Conservation (phyloP, 202 grass and related monocot genomes). For the Setaria italica region DNA sequence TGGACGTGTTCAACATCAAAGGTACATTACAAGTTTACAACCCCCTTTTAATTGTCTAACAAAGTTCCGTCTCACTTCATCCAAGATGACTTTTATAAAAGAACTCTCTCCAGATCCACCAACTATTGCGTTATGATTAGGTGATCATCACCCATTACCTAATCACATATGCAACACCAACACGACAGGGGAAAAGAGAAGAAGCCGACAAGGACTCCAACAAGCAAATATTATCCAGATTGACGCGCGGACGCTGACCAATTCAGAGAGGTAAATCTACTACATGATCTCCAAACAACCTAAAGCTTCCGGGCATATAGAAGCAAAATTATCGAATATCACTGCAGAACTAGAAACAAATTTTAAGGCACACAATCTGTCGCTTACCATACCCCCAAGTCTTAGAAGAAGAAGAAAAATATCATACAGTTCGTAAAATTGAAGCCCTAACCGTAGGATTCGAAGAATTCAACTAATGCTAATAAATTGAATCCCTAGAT, state of each 20-base stretch:
- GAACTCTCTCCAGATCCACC: constrained; percentile 1
- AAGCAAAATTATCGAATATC: constrained; percentile 4
- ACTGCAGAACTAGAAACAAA: neutral
- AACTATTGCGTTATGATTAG: constrained; percentile 33
- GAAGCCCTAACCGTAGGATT: constrained; percentile 5
- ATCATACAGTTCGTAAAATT: neutral
- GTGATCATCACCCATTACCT: constrained; percentile 7
- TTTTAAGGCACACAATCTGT: neutral
- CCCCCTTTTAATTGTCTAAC: constrained; percentile 8
- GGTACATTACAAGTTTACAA: neutral
- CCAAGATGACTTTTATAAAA: neutral
- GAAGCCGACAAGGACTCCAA: neutral
- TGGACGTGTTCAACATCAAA: constrained; percentile 40
- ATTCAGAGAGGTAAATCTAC: neutral
- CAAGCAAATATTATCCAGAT: neutral
- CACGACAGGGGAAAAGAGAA: neutral
- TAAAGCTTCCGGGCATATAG: neutral
- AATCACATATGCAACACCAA: constrained; percentile 16
- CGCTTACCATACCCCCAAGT: neutral
- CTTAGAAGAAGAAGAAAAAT: neutral
- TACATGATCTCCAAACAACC: neutral
- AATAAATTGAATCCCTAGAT: neutral
- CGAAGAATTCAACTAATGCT: constrained; percentile 7
- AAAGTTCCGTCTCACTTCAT: neutral
- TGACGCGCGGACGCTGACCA: neutral